A percentile compares a stretch with the other conserved stretches of the same genome.
Evolutionary conservation across 2,329 filamentous ascomycete genomes (phyloP).

Genomic region (Bipolaris zeicola): DNA sequence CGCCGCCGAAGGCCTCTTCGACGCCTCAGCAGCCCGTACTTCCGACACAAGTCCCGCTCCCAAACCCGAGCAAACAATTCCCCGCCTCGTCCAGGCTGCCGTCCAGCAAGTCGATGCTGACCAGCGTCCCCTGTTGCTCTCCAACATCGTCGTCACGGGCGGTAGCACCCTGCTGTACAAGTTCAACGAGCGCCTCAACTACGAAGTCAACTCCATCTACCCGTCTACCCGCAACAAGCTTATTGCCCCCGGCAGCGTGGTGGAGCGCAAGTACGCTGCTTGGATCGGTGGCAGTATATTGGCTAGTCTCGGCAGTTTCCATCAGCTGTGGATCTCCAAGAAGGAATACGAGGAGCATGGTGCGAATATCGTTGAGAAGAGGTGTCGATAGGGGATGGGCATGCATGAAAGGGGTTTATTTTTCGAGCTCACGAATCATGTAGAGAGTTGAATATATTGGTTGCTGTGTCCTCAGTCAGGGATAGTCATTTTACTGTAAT

Average conservation of each 20-base stretch:
- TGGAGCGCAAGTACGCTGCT: conserved; percentile 86
- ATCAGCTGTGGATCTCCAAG: conserved; percentile 98
- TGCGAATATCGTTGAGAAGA: conserved; percentile 86
- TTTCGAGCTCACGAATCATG: neutral
- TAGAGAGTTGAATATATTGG: conserved; percentile 1
- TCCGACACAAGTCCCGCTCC: conserved; percentile 58
- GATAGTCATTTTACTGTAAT: neutral
- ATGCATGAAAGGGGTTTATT: neutral
- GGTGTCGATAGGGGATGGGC: conserved; percentile 74
- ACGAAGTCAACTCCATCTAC: conserved; percentile 80
- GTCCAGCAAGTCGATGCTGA: conserved; percentile 86
- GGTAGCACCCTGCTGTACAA: conserved; percentile 86
- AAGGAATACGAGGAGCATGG: conserved; percentile 99
- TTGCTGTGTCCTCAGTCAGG: conserved; percentile 1
- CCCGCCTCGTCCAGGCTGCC: conserved; percentile 77
- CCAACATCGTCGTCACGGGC: conserved; percentile 91
- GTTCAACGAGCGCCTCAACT: conserved; percentile 87
- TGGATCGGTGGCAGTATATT: conserved; percentile 98
- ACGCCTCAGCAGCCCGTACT: conserved; percentile 74
- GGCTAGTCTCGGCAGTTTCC: conserved; percentile 93
- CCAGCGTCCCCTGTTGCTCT: conserved; percentile 78
- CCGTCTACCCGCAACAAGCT: conserved; percentile 87
- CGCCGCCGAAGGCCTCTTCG: conserved; percentile 88
- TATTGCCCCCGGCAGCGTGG: conserved; percentile 81
- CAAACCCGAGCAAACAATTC: conserved; percentile 78